Conservation (phyloP, 176 grass and related monocot genomes). For the Metroxylon sagu region DNA sequence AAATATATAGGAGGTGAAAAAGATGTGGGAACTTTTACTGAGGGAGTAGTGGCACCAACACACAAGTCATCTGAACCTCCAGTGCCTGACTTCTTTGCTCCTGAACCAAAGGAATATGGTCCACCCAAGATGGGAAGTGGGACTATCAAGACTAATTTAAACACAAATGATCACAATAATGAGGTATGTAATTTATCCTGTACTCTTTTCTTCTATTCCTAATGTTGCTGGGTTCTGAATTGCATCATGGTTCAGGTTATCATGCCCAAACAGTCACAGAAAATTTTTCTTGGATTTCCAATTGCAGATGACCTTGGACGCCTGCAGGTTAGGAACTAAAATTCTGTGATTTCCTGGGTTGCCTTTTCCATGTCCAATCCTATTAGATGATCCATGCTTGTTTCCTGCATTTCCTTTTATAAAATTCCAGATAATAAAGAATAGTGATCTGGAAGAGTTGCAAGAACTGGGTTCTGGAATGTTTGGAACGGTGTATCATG, state of each 20-base stretch:
- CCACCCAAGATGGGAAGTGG: slow-evolving; percentile 31
- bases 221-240: slow-evolving; percentile 15
- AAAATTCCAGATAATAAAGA: slow-evolving; percentile 80
- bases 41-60: slow-evolving; percentile 26
- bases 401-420: too few species aligned
- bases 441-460: slow-evolving; percentile 90
- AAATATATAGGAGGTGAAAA: slow-evolving; percentile 52
- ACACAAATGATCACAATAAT: slow-evolving; percentile 30
- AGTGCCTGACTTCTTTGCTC: slow-evolving; percentile 11
- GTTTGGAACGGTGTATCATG: slow-evolving; percentile 97
- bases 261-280: slow-evolving; percentile 41
- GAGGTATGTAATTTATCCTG: slow-evolving; percentile 44
- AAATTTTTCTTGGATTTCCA: slow-evolving; percentile 37
- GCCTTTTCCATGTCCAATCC: too few species aligned
- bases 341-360: neutral
- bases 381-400: too few species aligned
- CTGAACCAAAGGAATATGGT: slow-evolving; percentile 10
- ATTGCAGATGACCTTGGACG: slow-evolving; percentile 56
- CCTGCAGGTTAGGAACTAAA: slow-evolving; percentile 58
- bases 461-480: slow-evolving; percentile 93
- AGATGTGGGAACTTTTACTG: slow-evolving; percentile 53
- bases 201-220: slow-evolving; percentile 2
- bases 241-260: slow-evolving; percentile 33
- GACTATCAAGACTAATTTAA: slow-evolving; percentile 33
- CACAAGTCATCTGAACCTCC: slow-evolving; percentile 40